These are phyloP conservation scores for Skeletonema menzelii DNA, from an alignment of 108 stramenopile species.

Conservation along the genomic window DNA sequence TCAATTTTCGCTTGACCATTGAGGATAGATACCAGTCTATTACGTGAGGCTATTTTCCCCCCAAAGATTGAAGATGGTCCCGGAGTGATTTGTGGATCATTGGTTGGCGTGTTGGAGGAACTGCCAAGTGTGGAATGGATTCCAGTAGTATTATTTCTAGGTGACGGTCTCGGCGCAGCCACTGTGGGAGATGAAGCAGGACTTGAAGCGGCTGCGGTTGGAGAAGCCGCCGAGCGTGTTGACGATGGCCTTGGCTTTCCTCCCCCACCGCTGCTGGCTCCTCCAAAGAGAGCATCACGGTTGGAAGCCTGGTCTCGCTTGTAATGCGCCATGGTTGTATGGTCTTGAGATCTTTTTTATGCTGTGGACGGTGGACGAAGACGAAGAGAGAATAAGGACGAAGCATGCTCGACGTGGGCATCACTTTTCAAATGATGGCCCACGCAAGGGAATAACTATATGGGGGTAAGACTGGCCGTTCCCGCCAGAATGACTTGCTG, in stretches of 20 bases:
- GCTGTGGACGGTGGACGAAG: background rate
- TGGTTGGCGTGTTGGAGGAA: conserved; percentile 26
- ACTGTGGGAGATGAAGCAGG: conserved; percentile 12
- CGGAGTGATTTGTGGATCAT: background rate
- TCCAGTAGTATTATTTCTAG: background rate
- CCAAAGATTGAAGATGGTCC: conserved; percentile 10
- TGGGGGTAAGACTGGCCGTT: too few species aligned
- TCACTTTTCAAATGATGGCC: too few species aligned
- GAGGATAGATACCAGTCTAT: conserved; percentile 27
- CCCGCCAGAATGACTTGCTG: too few species aligned
- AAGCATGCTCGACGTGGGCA: too few species aligned
- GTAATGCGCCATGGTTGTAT: conserved; percentile 47
- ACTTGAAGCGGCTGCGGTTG: background rate
- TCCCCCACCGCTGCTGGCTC: conserved; percentile 9
- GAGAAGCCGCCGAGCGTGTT: conserved; percentile 1
- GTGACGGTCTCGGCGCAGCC: background rate
- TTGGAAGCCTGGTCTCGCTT: conserved; percentile 66
- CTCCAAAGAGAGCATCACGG: conserved; percentile 82
- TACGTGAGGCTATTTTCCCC: conserved; percentile 15
- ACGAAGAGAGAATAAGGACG: too few species aligned
- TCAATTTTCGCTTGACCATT: conserved; percentile 62
- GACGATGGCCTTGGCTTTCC: conserved; percentile 1
- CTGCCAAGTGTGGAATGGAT: background rate
- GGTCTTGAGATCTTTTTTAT: background rate
- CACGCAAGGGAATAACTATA: too few species aligned